These are phyloP conservation scores for Solanum chacoense DNA, from an alignment of 305 asterid genomes.

Conservation along the genomic window DNA sequence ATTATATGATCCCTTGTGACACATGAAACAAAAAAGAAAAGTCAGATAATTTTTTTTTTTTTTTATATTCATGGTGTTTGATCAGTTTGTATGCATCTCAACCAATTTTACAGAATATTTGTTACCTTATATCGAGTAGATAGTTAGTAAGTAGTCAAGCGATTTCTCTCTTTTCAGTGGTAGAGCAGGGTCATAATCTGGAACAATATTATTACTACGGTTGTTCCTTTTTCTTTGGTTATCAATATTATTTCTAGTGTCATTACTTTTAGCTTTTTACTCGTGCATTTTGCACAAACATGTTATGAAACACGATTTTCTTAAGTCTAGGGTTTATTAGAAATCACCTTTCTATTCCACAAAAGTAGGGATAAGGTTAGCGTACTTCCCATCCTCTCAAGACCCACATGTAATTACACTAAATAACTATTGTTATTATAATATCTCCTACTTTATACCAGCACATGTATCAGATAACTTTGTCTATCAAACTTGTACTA, in stretches of 20 bases:
- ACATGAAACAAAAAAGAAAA: background rate
- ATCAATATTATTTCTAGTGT: too few relatives aligned
- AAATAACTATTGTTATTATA: accelerated
- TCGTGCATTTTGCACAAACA: background rate
- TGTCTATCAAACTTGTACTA: background rate
- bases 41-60: background rate
- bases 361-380: accelerated
- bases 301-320: background rate
- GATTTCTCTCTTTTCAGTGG: background rate
- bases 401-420: background rate
- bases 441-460: background rate
- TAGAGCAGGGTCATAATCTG: background rate
- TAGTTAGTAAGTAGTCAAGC: background rate
- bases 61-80: background rate
- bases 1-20: background rate
- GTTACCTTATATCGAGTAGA: background rate
- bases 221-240: background rate
- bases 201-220: background rate
- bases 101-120: background rate
- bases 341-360: background rate
- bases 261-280: background rate
- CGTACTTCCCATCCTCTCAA: accelerated
- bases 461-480: background rate
- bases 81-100: accelerated
- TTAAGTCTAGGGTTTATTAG: background rate